These are phyloP conservation scores for Vachellia pachyceras DNA, from an alignment of 306 rosid genomes.

Conservation along the genomic window DNA sequence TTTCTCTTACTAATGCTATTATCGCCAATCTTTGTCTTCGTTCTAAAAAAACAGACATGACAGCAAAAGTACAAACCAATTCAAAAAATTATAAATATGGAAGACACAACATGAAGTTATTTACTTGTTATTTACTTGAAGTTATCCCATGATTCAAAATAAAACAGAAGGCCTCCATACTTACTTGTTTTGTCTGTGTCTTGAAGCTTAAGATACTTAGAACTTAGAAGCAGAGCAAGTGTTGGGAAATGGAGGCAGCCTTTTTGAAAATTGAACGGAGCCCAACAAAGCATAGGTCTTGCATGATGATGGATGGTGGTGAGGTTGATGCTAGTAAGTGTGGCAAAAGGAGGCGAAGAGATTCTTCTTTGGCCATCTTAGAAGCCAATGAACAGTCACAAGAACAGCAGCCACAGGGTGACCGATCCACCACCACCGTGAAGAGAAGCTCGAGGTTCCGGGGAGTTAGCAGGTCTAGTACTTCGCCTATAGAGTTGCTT, in stretches of 20 bases:
- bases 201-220: background rate
- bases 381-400: conserved; percentile 35
- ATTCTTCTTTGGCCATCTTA: conserved; percentile 36
- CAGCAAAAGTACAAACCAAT: conserved; percentile 35
- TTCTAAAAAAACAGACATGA: conserved; percentile 24
- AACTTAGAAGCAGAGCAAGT: conserved; percentile 1
- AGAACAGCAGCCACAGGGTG: conserved; percentile 34
- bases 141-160: conserved; percentile 25
- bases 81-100: conserved; percentile 32
- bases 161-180: background rate
- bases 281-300: conserved; percentile 27
- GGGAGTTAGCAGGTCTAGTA: conserved; percentile 92
- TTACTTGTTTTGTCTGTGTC: conserved; percentile 17
- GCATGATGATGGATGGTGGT: conserved; percentile 20
- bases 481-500: too few species aligned
- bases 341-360: conserved; percentile 61
- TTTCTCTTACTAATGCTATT: conserved; percentile 48
- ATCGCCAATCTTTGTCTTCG: conserved; percentile 52
- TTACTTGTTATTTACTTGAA: too few species aligned
- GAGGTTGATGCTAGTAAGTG: conserved; percentile 45
- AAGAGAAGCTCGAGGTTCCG: conserved; percentile 89
- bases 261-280: conserved; percentile 53
- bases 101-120: conserved; percentile 24
- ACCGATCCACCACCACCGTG: conserved; percentile 59
- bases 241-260: conserved; percentile 53